These are phyloP conservation scores for Lanmaoa pseudosensibilis DNA, from an alignment of 768 basidiomycete species.

Conservation along the genomic window DNA sequence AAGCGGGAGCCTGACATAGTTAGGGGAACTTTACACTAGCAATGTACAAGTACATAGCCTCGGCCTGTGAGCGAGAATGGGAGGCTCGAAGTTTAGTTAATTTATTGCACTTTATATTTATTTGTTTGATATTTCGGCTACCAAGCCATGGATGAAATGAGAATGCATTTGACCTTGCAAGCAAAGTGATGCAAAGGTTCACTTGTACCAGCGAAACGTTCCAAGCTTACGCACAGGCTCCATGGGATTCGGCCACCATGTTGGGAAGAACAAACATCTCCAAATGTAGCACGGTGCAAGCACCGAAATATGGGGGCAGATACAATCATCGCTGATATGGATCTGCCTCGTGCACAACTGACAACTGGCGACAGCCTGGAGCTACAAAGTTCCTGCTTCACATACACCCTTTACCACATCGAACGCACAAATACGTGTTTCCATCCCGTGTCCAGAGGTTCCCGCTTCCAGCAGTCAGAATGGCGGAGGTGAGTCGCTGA, in stretches of 20 bases:
- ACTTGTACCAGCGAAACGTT: no score
- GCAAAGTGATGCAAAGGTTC: no score
- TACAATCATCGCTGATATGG: conserved; percentile 21
- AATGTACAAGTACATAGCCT: no score
- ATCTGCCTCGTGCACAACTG: conserved; percentile 25
- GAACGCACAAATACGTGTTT: neutral
- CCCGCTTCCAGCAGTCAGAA: neutral
- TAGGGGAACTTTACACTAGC: no score
- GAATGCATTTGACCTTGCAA: no score
- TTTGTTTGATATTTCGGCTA: no score
- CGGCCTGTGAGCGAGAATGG: no score
- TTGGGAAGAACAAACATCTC: conserved; percentile 3
- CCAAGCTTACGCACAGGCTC: neutral
- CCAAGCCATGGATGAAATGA: no score
- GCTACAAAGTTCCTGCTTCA: neutral
- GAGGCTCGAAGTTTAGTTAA: no score
- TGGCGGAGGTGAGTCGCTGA: conserved; percentile 22
- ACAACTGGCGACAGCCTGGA: neutral
- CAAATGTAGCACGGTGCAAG: conserved; percentile 2
- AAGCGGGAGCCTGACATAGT: no score
- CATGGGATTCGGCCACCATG: neutral
- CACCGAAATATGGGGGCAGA: neutral
- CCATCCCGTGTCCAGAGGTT: neutral
- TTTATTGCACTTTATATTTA: no score
- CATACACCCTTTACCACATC: conserved; percentile 6